Evolutionary conservation across 176 grass and related monocot species (phyloP), one percentile per base, ranked within the genome.

Genomic region (Carex littledalei): DNA sequence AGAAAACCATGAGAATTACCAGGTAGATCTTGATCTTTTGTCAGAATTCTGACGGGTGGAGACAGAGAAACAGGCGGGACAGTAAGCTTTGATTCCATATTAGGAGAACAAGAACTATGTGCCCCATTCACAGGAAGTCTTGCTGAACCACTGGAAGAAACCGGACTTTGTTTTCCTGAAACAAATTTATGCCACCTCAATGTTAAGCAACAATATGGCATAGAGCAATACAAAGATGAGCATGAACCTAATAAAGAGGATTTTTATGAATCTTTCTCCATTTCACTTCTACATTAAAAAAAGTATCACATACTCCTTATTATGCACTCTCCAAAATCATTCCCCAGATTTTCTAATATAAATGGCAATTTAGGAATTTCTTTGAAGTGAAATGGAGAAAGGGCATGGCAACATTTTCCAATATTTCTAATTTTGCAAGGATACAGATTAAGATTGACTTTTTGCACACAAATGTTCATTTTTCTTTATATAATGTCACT

Each of bases 401-500:
- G 24, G 73, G 49, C 22, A 54, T 31, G 50, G 0, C 8, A 3
- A 34, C 52, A 78, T 78, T 34, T 78, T 18, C 74, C 52, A 24
- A 52, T 74, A 20, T 52, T 74, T 50, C 9, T 52, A 78, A 57
- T 78, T 57, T 78, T 55, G 52, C 22, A 35, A 57, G 24, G 22
- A 53, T 32, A 56, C 34, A 78, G 7, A 18, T 14, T 1, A 32
- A 34, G 15, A 26, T 31, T 6, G 8, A 45, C 9, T 56, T 56
- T 45, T 78, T 56, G 53, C 14, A 78, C 2, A 8, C 22, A 78
- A 55, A 78, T 56, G 14, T 3, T 57, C 0, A 17, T 32, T 56
- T 71, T 88, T 57, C 16, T 85, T 74, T 60, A 89, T 35, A 20
- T 79, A 60, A 86, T 86, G 53, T 82, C 31, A 88, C 91, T 99